Conservation (phyloP, 768 basidiomycete species). For the Tylopilus balloui region DNA sequence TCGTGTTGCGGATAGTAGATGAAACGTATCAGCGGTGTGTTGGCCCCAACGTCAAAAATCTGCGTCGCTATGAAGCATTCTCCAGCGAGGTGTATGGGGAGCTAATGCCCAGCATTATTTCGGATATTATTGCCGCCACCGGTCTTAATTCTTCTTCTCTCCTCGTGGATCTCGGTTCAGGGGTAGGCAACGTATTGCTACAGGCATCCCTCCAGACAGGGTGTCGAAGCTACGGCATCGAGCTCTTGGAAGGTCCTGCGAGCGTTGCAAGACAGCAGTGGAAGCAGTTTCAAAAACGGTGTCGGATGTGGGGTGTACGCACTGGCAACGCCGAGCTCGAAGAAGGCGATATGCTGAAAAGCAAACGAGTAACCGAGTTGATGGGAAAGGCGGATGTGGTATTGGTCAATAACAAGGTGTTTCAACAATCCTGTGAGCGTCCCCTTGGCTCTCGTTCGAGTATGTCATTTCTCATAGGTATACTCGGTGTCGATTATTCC, state of each 20-base stretch:
- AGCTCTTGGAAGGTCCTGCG: constrained; percentile 75
- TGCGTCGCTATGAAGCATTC: constrained; percentile 80
- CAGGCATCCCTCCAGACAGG: constrained; percentile 81
- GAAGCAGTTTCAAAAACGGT: constrained; percentile 68
- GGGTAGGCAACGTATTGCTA: constrained; percentile 80
- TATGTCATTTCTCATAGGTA: background rate
- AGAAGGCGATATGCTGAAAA: constrained; percentile 81
- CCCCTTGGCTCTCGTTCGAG: background rate
- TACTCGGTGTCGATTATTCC: background rate
- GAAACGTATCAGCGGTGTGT: constrained; percentile 93
- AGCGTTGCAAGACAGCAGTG: constrained; percentile 74
- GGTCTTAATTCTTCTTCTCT: constrained; percentile 51
- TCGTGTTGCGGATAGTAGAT: constrained; percentile 74
- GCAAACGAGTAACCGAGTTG: constrained; percentile 60
- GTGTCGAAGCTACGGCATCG: constrained; percentile 73
- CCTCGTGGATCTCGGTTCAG: constrained; percentile 82
- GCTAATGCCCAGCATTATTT: constrained; percentile 71
- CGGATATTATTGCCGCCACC: constrained; percentile 49
- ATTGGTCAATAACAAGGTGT: constrained; percentile 85
- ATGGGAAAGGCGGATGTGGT: constrained; percentile 86
- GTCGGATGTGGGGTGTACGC: constrained; percentile 86
- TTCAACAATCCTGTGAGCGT: constrained; percentile 63
- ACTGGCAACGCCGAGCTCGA: constrained; percentile 74
- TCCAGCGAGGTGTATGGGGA: constrained; percentile 88
- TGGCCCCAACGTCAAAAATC: constrained; percentile 78